Evolutionary conservation across 495 filamentous ascomycete species (phyloP), one percentile per base, ranked within the genome.

Genomic region (Podospora anserina): DNA sequence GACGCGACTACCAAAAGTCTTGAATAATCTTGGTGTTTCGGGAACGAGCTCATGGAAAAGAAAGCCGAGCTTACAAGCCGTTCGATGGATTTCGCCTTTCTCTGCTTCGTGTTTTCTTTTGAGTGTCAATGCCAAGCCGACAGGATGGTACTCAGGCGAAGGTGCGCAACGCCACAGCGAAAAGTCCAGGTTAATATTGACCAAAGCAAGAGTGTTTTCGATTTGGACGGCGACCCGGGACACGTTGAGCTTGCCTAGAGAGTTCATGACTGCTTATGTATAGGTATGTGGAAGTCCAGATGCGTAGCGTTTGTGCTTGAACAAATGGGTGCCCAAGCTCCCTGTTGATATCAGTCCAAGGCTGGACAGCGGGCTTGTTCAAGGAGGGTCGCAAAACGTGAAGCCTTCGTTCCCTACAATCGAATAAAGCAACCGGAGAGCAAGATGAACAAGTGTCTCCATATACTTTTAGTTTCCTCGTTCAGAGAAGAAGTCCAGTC

Each of bases 141-240:
- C 56, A 18, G 19, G 56, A 13, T 23, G 19, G 0, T 15, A 59
- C 15, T 59, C 56, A 3, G 56, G 26, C 26, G 56, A 27, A 20
- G 56, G 56, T 9, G 19, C 3, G 56, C 56, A 59, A 27, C 56
- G 56, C 19, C 19, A 59, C 9, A 59, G 26, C 6, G 56, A 59
- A 59, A 59, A 23, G n/a, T 59, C 56, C 9, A 59, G 16, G n/a
- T 59, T 59, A 4, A 59, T 59, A 27, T 59, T 59, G 56, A 59
- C 56, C 19, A 59, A 27, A 16, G 56, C 56, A 18, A 27, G 9
- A 13, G 56, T 59, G 56, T 59, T 59, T 18, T 26, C 56, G 56
- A 26, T 59, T 59, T 20, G 7, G 16, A 59, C 13, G 4, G 56
- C 19, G 18, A 59, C 5, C 6, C 19, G 19, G 56, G 56, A 20